phyloP scores from a whole-genome alignment of 805 yeast genomes.

The Kodamaea laetipori region DNA sequence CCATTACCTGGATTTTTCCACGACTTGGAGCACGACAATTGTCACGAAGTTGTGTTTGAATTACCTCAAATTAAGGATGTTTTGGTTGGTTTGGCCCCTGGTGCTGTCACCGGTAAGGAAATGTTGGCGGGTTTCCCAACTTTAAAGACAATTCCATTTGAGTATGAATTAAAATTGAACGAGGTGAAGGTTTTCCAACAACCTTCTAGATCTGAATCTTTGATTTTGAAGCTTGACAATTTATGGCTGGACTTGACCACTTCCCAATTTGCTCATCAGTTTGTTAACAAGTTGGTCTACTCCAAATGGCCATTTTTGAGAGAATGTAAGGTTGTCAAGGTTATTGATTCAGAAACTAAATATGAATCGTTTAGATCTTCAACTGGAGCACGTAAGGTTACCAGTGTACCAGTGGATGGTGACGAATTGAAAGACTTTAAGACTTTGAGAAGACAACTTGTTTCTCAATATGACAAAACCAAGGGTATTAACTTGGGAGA shows the following conservation, averaged over 20 bases:
- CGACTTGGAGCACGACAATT: slow-evolving; percentile 78
- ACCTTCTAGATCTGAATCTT: slow-evolving; percentile 81
- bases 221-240: slow-evolving; percentile 65
- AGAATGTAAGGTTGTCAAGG: slow-evolving; percentile 70
- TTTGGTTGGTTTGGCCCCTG: slow-evolving; percentile 60
- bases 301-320: slow-evolving; percentile 89
- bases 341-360: slow-evolving; percentile 55
- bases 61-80: slow-evolving; percentile 51
- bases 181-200: slow-evolving; percentile 79
- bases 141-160: slow-evolving; percentile 67
- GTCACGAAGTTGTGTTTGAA: slow-evolving; percentile 61
- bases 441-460: slow-evolving; percentile 41
- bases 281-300: slow-evolving; percentile 63
- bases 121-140: slow-evolving; percentile 91
- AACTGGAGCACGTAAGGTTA: slow-evolving; percentile 24
- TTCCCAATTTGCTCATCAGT: slow-evolving; percentile 66
- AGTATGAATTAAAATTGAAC: slow-evolving; percentile 53
- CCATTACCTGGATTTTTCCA: slow-evolving; percentile 77
- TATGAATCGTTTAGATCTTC: slow-evolving; percentile 45
- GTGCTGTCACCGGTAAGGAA: slow-evolving; percentile 69
- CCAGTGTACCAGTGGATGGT: slow-evolving; percentile 36
- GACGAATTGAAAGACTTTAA: slow-evolving; percentile 52
- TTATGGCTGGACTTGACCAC: slow-evolving; percentile 55
- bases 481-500: slow-evolving; percentile 64
- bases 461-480: slow-evolving; percentile 45